Base-by-base conservation (phyloP, 2,329 filamentous ascomycete species). In the Venturia nashicola region DNA sequence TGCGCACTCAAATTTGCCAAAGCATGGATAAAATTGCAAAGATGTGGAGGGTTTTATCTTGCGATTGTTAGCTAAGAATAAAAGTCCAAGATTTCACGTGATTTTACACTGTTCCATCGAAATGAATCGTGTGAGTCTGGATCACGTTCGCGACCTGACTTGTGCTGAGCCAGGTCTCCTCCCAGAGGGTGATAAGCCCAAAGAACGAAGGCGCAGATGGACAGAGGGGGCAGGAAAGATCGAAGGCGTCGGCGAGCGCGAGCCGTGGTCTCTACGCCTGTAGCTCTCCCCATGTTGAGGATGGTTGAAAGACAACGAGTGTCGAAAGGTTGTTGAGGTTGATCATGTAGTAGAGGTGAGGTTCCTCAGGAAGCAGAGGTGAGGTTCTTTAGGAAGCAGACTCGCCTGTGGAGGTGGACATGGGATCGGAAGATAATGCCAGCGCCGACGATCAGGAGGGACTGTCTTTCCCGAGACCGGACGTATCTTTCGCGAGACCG, bases 1-100 rank as follows among this genome's bases (percentile, higher is more conserved):
- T n/a, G 80, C 78, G 66, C 80, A 82, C 67, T 79, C 73, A 63
- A 78, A 77, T 5, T 72, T 75, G 64, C 73, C 73, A 64, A 76
- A 80, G 69, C 80, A 82, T 11, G 67, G 65, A 5, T 65, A 61
- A 63, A 71, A 75, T 8, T 67, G 44, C 5, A 75, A 68, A 16
- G 63, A 39, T 18, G 27, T 51, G 27, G 63, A 63, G n/a, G 63
- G 63, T 11, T 64, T 61, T 14, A 65, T 44, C 60, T 61, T 36
- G 12, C 20, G 40, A 27, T 34, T 34, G 11, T 61, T 6, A 55
- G 48, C 48, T 16, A 6, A 32, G 20, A 16, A 14, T 18, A 6
- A 14, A 16, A 6, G 3, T 55, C 7, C 16, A 34, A 27, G 27
- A 27, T 27, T 27, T 4, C 4, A 27, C 27, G 27, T 55, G 48